Evolutionary conservation across 495 filamentous ascomycete species (phyloP).

Genomic region (Hyaloscypha bicolor): DNA sequence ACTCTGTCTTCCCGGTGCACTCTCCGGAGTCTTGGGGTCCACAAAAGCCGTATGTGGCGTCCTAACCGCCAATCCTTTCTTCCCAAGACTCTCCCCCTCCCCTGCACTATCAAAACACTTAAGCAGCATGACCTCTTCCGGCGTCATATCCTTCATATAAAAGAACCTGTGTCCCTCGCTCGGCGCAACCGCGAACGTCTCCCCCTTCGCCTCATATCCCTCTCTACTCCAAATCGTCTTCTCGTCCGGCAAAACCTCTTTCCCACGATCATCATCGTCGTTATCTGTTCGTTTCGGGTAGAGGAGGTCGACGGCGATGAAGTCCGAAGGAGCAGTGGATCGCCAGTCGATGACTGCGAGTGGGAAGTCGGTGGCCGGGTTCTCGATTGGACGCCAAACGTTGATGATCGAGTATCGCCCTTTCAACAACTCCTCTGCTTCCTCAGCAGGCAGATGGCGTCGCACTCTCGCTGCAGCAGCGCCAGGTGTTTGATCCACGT

Average conservation of each 20-base stretch:
- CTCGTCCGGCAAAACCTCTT: constrained; percentile 10
- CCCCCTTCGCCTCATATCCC: constrained; percentile 12
- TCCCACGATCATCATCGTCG: constrained; percentile 16
- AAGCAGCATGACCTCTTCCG: constrained; percentile 16
- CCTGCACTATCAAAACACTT: constrained; percentile 20
- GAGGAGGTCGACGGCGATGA: constrained; percentile 14
- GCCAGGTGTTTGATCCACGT: constrained; percentile 16
- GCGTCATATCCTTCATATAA: constrained; percentile 19
- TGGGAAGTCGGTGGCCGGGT: constrained; percentile 16
- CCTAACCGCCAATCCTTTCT: constrained; percentile 16
- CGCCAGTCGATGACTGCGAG: constrained; percentile 17
- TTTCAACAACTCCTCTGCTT: constrained; percentile 16
- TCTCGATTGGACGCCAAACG: constrained; percentile 18
- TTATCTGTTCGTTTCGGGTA: constrained; percentile 6
- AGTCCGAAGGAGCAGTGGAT: not conserved
- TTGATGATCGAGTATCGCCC: constrained; percentile 16
- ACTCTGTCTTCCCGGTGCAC: constrained; percentile 14
- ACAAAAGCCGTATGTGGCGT: constrained; percentile 17
- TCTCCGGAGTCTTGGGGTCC: constrained; percentile 2
- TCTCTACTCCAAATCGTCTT: constrained; percentile 4
- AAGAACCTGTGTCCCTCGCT: constrained; percentile 13
- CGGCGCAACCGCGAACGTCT: constrained; percentile 20
- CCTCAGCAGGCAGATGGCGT: constrained; percentile 10
- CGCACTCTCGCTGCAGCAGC: constrained; percentile 11
- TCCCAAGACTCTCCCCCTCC: constrained; percentile 6